Conservation (phyloP, 257 asterid genomes). For the Haberlea rhodopensis region DNA sequence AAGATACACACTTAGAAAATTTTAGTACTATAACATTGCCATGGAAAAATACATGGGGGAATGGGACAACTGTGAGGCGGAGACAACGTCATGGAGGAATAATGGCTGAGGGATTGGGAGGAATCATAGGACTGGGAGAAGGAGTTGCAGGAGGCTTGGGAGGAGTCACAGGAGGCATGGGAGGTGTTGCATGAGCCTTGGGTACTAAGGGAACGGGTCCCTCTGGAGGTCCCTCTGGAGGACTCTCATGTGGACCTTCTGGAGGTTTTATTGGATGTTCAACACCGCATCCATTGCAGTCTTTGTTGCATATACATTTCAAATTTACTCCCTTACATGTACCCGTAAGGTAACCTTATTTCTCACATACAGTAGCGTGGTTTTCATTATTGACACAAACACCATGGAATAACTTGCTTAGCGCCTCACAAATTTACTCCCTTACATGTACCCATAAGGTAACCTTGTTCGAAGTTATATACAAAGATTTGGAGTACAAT, state of each 20-base stretch:
- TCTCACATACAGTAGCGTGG: constrained; percentile 22
- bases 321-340: constrained; percentile 15
- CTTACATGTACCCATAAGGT: constrained; percentile 22
- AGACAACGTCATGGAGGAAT: too few species aligned
- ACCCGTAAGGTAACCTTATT: constrained; percentile 24
- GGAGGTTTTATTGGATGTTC: not conserved
- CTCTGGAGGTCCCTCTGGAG: constrained; percentile 11
- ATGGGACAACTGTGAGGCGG: too few species aligned
- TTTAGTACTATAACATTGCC: too few species aligned
- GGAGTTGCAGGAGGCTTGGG: constrained; percentile 1
- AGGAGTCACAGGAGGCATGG: constrained; percentile 9
- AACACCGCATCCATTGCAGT: constrained; percentile 14
- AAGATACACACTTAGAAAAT: too few species aligned
- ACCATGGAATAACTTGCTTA: constrained; percentile 25
- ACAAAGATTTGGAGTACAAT: too few species aligned
- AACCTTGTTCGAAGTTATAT: too few species aligned
- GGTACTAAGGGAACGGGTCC: not conserved
- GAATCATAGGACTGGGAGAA: not conserved
- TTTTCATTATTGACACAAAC: constrained; percentile 14
- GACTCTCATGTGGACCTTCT: too few species aligned
- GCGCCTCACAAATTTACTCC: constrained; percentile 10
- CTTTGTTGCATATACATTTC: constrained; percentile 25
- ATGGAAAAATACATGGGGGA: too few species aligned
- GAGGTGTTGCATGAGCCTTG: not conserved
- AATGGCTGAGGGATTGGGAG: not conserved